A percentile compares a stretch with the other conserved stretches of the same genome.
Evolutionary conservation across 176 grass and related monocot genomes (phyloP).

Genomic region (Phoenix dactylifera): DNA sequence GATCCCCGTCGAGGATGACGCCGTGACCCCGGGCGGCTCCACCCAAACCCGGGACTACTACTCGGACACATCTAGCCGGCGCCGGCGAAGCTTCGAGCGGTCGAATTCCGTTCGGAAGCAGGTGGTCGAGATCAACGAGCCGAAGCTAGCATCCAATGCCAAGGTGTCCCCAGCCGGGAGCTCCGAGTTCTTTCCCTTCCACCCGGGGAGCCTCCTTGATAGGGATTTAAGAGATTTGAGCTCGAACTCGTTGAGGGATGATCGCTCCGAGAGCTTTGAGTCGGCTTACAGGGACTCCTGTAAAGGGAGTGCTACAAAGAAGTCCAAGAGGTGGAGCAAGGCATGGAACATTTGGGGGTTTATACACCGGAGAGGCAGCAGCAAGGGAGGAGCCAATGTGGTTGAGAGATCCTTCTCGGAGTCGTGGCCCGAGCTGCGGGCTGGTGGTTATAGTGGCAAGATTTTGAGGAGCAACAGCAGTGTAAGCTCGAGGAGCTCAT

Average conservation of each 20-base stretch:
- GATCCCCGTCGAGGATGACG: conserved; percentile 93
- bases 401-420: conserved; percentile 76
- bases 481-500: conserved; percentile 75
- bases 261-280: conserved; percentile 80
- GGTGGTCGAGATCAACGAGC: conserved; percentile 42
- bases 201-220: conserved; percentile 58
- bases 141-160: conserved; percentile 22
- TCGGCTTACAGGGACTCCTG: conserved; percentile 45
- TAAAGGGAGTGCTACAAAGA: conserved; percentile 41
- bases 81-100: conserved; percentile 66
- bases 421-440: conserved; percentile 58
- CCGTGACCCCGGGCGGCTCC: conserved; percentile 42
- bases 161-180: conserved; percentile 54
- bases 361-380: conserved; percentile 45
- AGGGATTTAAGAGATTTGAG: conserved; percentile 54
- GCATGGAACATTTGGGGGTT: conserved; percentile 86
- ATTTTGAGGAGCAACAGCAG: conserved; percentile 81
- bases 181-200: conserved; percentile 85
- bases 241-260: conserved; percentile 79
- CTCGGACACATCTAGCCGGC: conserved; percentile 49
- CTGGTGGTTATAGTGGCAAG: conserved; percentile 33
- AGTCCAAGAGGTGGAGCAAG: conserved; percentile 73
- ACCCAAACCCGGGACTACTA: conserved; percentile 80
- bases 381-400: conserved; percentile 45
- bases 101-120: conserved; percentile 52